Base-by-base conservation (phyloP, 768 basidiomycete species). In the Boletellus emodensis region DNA sequence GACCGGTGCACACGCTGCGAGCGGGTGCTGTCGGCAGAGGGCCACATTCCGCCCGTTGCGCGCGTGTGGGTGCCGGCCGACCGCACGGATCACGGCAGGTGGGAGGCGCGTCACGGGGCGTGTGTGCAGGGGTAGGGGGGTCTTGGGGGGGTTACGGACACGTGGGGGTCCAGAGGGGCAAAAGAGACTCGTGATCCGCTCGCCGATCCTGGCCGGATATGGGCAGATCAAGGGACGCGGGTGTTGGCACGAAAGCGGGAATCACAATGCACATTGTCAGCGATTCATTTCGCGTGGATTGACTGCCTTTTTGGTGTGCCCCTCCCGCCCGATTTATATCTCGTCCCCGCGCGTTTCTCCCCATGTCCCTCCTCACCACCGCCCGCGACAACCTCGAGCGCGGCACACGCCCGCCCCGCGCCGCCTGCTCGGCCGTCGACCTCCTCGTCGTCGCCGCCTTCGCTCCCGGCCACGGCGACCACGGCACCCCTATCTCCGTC, bases 21-120 rank as follows among this genome's bases (percentile, higher is more conserved):
- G 42, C 80, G 87, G 15, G 82, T 90, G 24, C 67, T 89, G 18
- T 84, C 84, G 0, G 71, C 73, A 2, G 86, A 90, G 56, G 83
- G 82, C 0, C 85, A 89, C 61, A 72, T 85, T 8, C 88, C 87
- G 1, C 82, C 86, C 0, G 84, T 88, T 3, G 83, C 80, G 28
- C 76, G 85, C 39, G 59, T 78, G 24, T 85, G 79, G 79, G 68
- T 64, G 20, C 69, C 55, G 10, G 28, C 6, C 17, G 13, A 32
- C 10, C 9, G 30, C 30, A 9, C 30, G 30, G 30, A 30, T 30
- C 30, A 10, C 30, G 30, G 30, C 30, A 30, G 30, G 42, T 83
- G 83, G 82, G 72, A 74, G 54, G 69, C 75, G 3, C 71, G 76
- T 50, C 85, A 87, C 67, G 69, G 61, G 56, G 24, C 13, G n/a